A percentile compares a stretch with the other conserved stretches of the same genome.
phyloP scores from a whole-genome alignment of 176 grass and related monocot species.

The Paspalum notatum region DNA sequence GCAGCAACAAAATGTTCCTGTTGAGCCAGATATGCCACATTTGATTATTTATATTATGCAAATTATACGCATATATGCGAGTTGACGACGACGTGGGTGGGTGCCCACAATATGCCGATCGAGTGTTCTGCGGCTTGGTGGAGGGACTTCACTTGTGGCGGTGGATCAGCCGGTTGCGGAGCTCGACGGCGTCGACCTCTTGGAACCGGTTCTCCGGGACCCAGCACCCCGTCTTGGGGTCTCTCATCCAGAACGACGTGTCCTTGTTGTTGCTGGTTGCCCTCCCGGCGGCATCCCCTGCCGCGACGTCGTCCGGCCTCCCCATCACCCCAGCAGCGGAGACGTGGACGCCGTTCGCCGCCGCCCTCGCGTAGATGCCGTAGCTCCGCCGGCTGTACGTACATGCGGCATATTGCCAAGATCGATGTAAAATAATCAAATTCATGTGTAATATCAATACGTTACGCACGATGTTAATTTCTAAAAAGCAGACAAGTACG shows the following conservation, averaged over 20 bases:
- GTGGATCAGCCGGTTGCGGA: slow-evolving; percentile 42
- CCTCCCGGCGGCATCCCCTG: background rate
- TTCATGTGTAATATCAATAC: too few relatives aligned
- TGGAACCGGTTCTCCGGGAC: slow-evolving; percentile 47
- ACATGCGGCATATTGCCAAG: too few relatives aligned
- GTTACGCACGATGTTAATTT: background rate
- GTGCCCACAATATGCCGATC: too few relatives aligned
- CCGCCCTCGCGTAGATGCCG: slow-evolving; percentile 20
- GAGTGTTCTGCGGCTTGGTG: too few relatives aligned
- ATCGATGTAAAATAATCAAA: background rate
- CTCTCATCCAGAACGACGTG: slow-evolving; percentile 47
- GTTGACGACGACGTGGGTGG: too few relatives aligned
- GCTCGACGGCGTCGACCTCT: slow-evolving; percentile 45
- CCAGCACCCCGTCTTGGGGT: slow-evolving; percentile 58
- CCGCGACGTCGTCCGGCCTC: background rate
- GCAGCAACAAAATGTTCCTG: too few relatives aligned
- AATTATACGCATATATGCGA: too few relatives aligned
- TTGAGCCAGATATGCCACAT: too few relatives aligned
- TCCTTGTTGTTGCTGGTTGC: background rate
- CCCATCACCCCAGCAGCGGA: background rate
- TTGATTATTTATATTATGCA: too few relatives aligned
- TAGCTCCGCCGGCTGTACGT: slow-evolving; percentile 21
- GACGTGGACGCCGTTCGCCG: background rate
- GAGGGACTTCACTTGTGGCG: background rate
- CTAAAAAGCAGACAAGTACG: too few relatives aligned